A percentile compares a stretch with the other conserved stretches of the same genome.
phyloP scores from a whole-genome alignment of 2,329 filamentous ascomycete species.

The Apiospora marii region DNA sequence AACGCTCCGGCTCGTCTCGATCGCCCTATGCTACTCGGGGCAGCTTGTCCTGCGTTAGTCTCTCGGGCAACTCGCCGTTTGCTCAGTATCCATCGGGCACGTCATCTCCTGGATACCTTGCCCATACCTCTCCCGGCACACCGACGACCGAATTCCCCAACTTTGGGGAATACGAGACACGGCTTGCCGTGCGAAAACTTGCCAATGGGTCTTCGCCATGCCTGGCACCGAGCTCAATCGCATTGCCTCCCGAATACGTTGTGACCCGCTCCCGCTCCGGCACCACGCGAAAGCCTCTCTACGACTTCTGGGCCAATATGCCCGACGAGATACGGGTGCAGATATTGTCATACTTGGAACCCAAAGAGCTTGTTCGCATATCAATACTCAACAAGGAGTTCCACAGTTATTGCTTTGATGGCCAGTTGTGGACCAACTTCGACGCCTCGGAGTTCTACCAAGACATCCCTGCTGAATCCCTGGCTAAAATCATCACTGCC shows the following conservation, averaged over 20 bases:
- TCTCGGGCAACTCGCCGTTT: constrained; percentile 52
- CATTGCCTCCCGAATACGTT: constrained; percentile 70
- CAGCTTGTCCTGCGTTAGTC: constrained; percentile 63
- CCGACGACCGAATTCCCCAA: constrained; percentile 50
- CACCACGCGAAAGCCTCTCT: constrained; percentile 46
- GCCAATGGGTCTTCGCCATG: constrained; percentile 53
- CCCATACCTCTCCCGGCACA: constrained; percentile 47
- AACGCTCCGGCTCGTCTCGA: constrained; percentile 70
- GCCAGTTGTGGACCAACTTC: constrained; percentile 88
- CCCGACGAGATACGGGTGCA: constrained; percentile 83
- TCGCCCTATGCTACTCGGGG: constrained; percentile 69
- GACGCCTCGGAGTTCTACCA: constrained; percentile 88
- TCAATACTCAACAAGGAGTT: constrained; percentile 82
- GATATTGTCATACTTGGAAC: constrained; percentile 77
- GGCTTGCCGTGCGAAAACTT: constrained; percentile 63
- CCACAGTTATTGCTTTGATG: constrained; percentile 87
- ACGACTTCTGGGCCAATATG: constrained; percentile 81
- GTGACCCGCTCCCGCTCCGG: constrained; percentile 46
- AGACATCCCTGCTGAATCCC: constrained; percentile 82
- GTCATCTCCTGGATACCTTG: constrained; percentile 41
- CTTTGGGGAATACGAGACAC: constrained; percentile 53
- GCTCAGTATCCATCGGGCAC: constrained; percentile 44
- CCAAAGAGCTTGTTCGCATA: constrained; percentile 80
- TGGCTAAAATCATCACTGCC: constrained; percentile 83
- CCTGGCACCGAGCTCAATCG: constrained; percentile 58